phyloP scores from a whole-genome alignment of 2,329 filamentous ascomycete species.

The Rhexocercosporidium sp. region DNA sequence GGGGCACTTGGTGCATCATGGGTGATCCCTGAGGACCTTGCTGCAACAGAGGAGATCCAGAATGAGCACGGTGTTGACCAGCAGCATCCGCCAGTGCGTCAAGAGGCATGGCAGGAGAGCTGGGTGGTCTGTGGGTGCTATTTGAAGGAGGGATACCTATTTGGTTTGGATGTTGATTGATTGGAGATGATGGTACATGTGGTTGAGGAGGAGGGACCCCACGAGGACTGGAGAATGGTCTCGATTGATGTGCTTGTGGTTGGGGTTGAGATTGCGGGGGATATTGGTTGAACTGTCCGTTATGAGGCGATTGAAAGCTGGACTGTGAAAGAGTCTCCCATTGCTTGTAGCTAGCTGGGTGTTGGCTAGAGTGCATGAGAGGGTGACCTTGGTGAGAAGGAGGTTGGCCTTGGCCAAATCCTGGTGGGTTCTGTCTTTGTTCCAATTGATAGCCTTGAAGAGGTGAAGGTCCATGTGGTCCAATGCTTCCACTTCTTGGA shows the following conservation, averaged over 20 bases:
- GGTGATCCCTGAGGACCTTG: conserved; percentile 26
- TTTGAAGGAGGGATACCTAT: conserved; percentile 38
- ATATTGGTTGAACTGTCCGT: conserved; percentile 21
- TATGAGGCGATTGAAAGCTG: background rate
- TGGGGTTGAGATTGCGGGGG: conserved; percentile 6
- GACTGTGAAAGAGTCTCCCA: conserved; percentile 5
- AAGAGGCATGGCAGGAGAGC: conserved; percentile 36
- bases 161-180: conserved; percentile 31
- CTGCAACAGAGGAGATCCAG: conserved; percentile 36
- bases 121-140: conserved; percentile 25
- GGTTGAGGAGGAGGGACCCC: conserved; percentile 36
- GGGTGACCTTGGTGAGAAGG: background rate
- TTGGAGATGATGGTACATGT: conserved; percentile 42
- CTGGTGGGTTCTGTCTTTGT: background rate
- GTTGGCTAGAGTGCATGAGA: background rate
- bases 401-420: background rate
- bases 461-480: conserved; percentile 35
- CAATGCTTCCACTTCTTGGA: conserved; percentile 31
- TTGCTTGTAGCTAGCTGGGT: background rate
- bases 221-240: conserved; percentile 37
- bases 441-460: conserved; percentile 31
- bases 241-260: conserved; percentile 21
- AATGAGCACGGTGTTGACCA: conserved; percentile 40
- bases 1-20: conserved; percentile 4
- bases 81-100: conserved; percentile 41